These are phyloP conservation scores for Williopsis jadinii DNA, from an alignment of 1,139 yeast species.

Conservation along the genomic window DNA sequence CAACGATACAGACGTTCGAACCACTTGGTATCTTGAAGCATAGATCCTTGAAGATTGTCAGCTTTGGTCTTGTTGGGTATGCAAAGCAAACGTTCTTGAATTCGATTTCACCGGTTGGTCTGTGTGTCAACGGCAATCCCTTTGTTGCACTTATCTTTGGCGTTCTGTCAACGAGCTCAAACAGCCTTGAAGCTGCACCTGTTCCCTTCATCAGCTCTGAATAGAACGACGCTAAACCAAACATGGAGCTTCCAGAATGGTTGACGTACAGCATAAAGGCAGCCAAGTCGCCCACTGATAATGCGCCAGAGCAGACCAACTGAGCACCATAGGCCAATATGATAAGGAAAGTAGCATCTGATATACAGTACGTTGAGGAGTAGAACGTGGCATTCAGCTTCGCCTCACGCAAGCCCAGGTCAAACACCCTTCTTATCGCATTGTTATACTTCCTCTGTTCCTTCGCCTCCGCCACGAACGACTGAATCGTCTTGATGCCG, in stretches of 20 bases:
- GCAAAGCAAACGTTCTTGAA: constrained; percentile 64
- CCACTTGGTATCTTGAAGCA: constrained; percentile 70
- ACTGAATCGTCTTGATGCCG: constrained; percentile 80
- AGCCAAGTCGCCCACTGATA: constrained; percentile 84
- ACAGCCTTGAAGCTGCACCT: constrained; percentile 90
- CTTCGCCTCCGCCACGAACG: constrained; percentile 78
- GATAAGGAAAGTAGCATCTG: constrained; percentile 72
- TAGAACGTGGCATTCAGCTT: constrained; percentile 68
- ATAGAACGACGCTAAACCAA: constrained; percentile 84
- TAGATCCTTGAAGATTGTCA: constrained; percentile 57
- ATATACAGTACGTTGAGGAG: constrained; percentile 73
- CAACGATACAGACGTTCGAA: constrained; percentile 87
- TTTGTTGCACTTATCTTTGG: constrained; percentile 59
- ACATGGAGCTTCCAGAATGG: constrained; percentile 84
- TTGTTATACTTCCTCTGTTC: constrained; percentile 56
- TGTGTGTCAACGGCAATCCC: constrained; percentile 40
- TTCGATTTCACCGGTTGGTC: constrained; percentile 44
- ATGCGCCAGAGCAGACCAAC: constrained; percentile 60
- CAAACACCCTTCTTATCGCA: constrained; percentile 68
- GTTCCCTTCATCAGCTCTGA: constrained; percentile 95
- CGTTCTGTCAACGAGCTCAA: constrained; percentile 74
- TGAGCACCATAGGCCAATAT: constrained; percentile 77
- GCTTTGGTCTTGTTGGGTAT: constrained; percentile 83
- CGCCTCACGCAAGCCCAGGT: constrained; percentile 76
- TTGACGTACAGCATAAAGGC: constrained; percentile 93